Evolutionary conservation across 176 grass and related monocot genomes (phyloP).

Genomic region (Thinopyrum elongatum): DNA sequence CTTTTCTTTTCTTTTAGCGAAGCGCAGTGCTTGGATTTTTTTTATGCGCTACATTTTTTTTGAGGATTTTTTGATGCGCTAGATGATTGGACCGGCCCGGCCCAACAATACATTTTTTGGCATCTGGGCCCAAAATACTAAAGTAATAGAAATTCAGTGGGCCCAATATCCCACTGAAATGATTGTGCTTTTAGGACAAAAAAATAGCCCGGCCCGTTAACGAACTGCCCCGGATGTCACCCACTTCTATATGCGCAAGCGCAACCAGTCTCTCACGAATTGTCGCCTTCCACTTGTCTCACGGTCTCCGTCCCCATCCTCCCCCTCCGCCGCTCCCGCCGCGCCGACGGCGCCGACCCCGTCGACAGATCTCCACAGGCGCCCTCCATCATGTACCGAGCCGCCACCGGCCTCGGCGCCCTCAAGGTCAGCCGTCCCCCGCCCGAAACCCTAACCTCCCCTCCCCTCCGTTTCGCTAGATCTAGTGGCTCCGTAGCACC

Average conservation of each 20-base stretch:
- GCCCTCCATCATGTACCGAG: conserved; percentile 59
- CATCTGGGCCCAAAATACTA: not conserved
- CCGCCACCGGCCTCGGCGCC: conserved; percentile 55
- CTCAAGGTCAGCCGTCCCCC: conserved; percentile 62
- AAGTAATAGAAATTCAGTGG: not conserved
- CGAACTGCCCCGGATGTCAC: not conserved
- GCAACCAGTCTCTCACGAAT: not conserved
- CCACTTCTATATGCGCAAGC: not conserved
- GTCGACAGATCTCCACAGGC: conserved; percentile 5
- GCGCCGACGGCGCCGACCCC: conserved; percentile 29
- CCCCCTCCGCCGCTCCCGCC: conserved; percentile 15
- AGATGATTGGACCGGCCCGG: too few relatives aligned
- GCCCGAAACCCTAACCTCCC: not conserved
- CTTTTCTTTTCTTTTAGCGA: too few relatives aligned
- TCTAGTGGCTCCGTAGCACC: conserved; percentile 10
- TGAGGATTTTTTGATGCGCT: not conserved
- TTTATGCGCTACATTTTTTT: not conserved
- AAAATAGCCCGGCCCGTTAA: not conserved
- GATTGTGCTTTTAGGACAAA: not conserved
- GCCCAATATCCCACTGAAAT: not conserved
- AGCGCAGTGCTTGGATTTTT: not conserved
- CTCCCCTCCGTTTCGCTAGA: conserved; percentile 20
- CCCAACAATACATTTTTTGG: too few relatives aligned
- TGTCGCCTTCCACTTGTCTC: conserved; percentile 34
- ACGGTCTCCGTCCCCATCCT: conserved; percentile 28